A percentile compares a stretch with the other conserved stretches of the same genome.
Conservation (phyloP, 768 basidiomycete species). For the Podaxis pistillaris region DNA sequence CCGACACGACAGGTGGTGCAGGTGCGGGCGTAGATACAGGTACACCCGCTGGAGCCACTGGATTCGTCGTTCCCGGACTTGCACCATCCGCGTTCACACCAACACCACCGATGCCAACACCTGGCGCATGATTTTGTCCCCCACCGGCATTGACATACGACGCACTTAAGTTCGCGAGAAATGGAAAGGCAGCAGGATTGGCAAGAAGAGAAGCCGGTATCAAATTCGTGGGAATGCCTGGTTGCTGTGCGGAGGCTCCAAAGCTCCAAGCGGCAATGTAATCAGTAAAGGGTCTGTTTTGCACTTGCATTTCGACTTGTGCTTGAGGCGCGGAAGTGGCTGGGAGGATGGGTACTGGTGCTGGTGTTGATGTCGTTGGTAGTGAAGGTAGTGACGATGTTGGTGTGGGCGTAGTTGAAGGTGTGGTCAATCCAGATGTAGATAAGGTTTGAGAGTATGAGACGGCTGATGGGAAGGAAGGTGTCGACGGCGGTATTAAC, state of each 20-base stretch:
- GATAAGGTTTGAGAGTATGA: neutral
- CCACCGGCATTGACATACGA: neutral
- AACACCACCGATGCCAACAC: neutral
- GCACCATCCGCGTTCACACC: neutral
- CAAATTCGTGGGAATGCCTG: neutral
- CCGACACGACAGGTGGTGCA: neutral
- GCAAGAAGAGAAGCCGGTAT: neutral
- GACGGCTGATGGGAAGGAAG: neutral
- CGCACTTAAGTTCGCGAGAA: constrained; percentile 1
- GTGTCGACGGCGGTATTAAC: neutral
- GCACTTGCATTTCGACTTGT: too few relatives aligned
- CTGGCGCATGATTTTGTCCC: neutral
- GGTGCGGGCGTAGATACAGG: neutral
- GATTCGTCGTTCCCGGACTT: neutral
- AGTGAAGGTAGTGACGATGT: neutral
- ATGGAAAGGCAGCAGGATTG: neutral
- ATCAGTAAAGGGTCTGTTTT: too few relatives aligned
- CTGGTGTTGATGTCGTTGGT: too few relatives aligned
- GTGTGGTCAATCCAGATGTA: neutral
- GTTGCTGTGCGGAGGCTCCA: neutral
- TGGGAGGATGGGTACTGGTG: too few relatives aligned
- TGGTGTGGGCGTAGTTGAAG: neutral
- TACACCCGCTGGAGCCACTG: neutral
- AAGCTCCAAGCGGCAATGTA: neutral
- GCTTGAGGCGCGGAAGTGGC: too few relatives aligned